Conservation (phyloP, 2,329 filamentous ascomycete genomes). For the Fusarium succisae region DNA sequence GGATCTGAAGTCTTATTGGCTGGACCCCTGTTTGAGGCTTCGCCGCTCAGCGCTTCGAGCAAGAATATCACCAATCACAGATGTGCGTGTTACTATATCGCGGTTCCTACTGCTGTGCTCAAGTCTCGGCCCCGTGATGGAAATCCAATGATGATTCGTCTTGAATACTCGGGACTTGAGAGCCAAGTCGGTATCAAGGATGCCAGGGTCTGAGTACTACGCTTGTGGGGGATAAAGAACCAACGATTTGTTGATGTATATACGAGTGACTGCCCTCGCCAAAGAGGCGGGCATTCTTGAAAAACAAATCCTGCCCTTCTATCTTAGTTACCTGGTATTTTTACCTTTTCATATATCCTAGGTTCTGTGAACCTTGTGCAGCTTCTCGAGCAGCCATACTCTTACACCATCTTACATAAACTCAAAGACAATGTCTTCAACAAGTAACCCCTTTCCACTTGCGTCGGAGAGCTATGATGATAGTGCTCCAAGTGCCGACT, state of each 20-base stretch:
- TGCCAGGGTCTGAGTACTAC: conserved; percentile 7
- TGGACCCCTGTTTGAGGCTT: conserved; percentile 30
- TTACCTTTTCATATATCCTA: conserved; percentile 11
- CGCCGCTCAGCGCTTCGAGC: conserved; percentile 44
- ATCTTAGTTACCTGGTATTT: conserved; percentile 12
- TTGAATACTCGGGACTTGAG: conserved; percentile 19
- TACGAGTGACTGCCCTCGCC: conserved; percentile 36
- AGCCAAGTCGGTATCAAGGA: conserved; percentile 27
- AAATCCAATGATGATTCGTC: conserved; percentile 36
- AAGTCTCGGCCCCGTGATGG: conserved; percentile 28
- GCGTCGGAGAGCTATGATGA: conserved; percentile 53
- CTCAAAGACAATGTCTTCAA: conserved; percentile 51
- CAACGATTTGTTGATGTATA: conserved; percentile 33
- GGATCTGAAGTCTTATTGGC: conserved; percentile 40
- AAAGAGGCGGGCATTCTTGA: not conserved
- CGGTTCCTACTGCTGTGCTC: conserved; percentile 22
- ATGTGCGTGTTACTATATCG: conserved; percentile 8
- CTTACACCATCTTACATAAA: conserved; percentile 7
- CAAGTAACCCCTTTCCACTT: conserved; percentile 53
- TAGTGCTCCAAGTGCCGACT: conserved; percentile 48
- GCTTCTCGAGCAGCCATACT: conserved; percentile 1
- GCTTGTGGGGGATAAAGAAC: conserved; percentile 27
- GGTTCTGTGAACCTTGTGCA: conserved; percentile 34
- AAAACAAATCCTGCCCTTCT: not conserved
- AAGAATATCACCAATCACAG: conserved; percentile 42